Conservation (phyloP, 176 grass and related monocot species). For the Musa acuminata region DNA sequence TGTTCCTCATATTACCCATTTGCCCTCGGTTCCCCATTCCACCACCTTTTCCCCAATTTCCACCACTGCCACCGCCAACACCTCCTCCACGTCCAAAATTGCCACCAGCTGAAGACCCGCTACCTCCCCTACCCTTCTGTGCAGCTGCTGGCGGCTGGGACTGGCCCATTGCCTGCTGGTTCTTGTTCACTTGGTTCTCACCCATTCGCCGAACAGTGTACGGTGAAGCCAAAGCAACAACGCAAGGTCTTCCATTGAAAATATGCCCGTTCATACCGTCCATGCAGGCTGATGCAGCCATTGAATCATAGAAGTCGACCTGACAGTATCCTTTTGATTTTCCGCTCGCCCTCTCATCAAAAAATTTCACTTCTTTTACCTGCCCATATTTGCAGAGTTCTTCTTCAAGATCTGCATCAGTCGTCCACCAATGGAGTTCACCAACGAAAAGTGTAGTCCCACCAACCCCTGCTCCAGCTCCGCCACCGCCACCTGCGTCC, state of each 20-base stretch:
- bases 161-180: conserved; percentile 5
- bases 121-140: conserved; percentile 23
- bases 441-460: conserved; percentile 38
- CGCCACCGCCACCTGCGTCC: conserved; percentile 5
- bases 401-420: conserved; percentile 47
- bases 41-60: conserved; percentile 5
- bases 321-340: conserved; percentile 41
- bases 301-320: conserved; percentile 21
- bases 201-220: conserved; percentile 16
- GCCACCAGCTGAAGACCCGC: conserved; percentile 5
- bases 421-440: conserved; percentile 60
- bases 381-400: conserved; percentile 37
- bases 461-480: conserved; percentile 1
- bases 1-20: conserved; percentile 21
- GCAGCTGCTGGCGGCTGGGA: not conserved
- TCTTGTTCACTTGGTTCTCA: conserved; percentile 20
- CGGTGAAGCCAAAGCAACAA: conserved; percentile 33
- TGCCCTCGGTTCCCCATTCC: conserved; percentile 26
- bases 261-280: conserved; percentile 30
- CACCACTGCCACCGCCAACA: not conserved
- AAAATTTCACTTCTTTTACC: conserved; percentile 44
- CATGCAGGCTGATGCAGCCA: conserved; percentile 12
- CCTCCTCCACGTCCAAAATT: conserved; percentile 1
- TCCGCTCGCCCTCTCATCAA: conserved; percentile 31
- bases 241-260: conserved; percentile 38